Evolutionary conservation across 768 basidiomycete genomes (phyloP).

Genomic region (Russula olivacea): DNA sequence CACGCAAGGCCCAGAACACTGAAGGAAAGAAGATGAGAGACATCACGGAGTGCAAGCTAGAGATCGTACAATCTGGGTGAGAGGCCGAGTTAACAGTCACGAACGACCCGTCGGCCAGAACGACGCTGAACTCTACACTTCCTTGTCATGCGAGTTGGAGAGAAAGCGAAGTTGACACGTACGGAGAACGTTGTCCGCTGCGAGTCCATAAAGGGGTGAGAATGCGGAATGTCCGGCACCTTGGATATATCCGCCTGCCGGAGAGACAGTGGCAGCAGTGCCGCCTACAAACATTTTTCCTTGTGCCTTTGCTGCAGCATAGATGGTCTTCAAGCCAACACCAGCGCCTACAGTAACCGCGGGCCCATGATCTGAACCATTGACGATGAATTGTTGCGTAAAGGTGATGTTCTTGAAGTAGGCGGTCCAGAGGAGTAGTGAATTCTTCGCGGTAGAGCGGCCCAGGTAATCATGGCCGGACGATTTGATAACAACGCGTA

Average conservation of each 20-base stretch:
- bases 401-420: slow-evolving; percentile 35
- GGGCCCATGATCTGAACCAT: slow-evolving; percentile 26
- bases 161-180: not conserved
- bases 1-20: slow-evolving; percentile 27
- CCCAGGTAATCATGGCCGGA: slow-evolving; percentile 42
- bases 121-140: slow-evolving; percentile 5
- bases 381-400: slow-evolving; percentile 25
- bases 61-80: slow-evolving; percentile 5
- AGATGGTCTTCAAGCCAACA: slow-evolving; percentile 22
- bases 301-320: slow-evolving; percentile 22
- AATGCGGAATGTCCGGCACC: slow-evolving; percentile 28
- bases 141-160: not conserved
- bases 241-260: slow-evolving; percentile 28
- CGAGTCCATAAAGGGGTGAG: slow-evolving; percentile 26
- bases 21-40: not conserved
- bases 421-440: slow-evolving; percentile 40
- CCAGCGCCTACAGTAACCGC: slow-evolving; percentile 28
- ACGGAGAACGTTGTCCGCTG: slow-evolving; percentile 29
- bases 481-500: slow-evolving; percentile 33
- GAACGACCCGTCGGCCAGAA: slow-evolving; percentile 14
- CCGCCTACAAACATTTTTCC: slow-evolving; percentile 28
- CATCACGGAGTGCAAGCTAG: not conserved
- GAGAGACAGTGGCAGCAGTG: slow-evolving; percentile 25
- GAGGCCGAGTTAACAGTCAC: slow-evolving; percentile 3
- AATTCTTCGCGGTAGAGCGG: slow-evolving; percentile 38